Percentiles rank a stretch among this genome's conserved stretches.
These are phyloP conservation scores for Heliamphora pulchella DNA, from an alignment of 179 eudicot genomes.

Conservation along the genomic window DNA sequence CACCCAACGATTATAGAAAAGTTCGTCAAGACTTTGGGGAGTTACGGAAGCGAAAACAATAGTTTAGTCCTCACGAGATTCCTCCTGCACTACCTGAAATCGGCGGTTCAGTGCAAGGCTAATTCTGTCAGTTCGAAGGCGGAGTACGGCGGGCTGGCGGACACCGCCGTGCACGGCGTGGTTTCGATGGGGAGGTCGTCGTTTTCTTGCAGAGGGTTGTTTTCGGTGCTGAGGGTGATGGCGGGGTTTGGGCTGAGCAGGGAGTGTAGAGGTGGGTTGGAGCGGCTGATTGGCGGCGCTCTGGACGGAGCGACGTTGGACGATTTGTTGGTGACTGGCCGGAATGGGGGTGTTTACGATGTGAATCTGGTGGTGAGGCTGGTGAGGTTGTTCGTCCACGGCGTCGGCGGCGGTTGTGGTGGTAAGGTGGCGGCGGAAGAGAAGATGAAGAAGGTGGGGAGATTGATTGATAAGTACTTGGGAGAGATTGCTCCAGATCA, in stretches of 20 bases:
- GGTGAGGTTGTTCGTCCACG: conserved; percentile 52
- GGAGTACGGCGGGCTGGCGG: conserved; percentile 48
- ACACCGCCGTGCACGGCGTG: conserved; percentile 68
- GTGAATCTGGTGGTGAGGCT: conserved; percentile 65
- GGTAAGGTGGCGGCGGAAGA: conserved; percentile 21
- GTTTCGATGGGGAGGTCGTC: conserved; percentile 41
- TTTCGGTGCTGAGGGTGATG: conserved; percentile 50
- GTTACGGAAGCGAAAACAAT: conserved; percentile 55
- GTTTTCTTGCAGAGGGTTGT: conserved; percentile 66
- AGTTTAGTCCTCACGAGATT: conserved; percentile 62
- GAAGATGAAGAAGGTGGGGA: conserved; percentile 51
- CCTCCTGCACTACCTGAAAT: conserved; percentile 67
- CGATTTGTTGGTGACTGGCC: conserved; percentile 46
- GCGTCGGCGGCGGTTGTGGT: conserved; percentile 22
- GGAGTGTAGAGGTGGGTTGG: conserved; percentile 44
- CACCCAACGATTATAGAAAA: conserved; percentile 48
- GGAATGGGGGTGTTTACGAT: conserved; percentile 54
- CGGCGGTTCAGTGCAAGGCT: conserved; percentile 16
- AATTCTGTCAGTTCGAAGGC: conserved; percentile 7
- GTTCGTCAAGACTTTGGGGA: conserved; percentile 45
- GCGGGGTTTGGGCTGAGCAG: conserved; percentile 44
- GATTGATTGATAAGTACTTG: conserved; percentile 56
- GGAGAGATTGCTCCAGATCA: conserved; percentile 75
- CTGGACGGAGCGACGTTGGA: conserved; percentile 66
- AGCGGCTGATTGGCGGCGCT: conserved; percentile 52